phyloP scores from a whole-genome alignment of 1,284 basidiomycete genomes.

The Austroboletus rostrupii region DNA sequence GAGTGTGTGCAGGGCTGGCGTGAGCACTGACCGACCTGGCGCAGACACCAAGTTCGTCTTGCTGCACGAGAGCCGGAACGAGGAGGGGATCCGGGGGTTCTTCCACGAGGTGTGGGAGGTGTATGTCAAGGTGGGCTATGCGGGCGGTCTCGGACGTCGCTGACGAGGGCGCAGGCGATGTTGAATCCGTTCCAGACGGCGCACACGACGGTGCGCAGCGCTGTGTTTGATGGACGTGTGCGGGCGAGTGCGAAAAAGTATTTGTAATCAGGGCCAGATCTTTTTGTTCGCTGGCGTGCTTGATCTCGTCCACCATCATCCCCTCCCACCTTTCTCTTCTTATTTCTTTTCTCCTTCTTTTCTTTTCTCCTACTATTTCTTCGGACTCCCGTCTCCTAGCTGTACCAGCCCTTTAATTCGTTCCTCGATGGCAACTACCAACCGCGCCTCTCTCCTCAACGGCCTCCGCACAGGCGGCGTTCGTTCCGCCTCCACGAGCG shows the following conservation, averaged over 20 bases:
- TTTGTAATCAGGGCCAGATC: conserved; percentile 39
- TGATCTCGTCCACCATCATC: conserved; percentile 9
- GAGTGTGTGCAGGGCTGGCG: conserved; percentile 31
- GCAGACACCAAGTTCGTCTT: conserved; percentile 88
- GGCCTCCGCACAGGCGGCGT: conserved; percentile 84
- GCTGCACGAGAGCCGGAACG: conserved; percentile 91
- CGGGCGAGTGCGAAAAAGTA: conserved; percentile 84
- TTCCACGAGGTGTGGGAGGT: conserved; percentile 93
- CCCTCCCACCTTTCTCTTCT: neutral
- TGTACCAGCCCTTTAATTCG: conserved; percentile 34
- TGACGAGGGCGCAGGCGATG: conserved; percentile 54
- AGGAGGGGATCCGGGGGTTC: conserved; percentile 89
- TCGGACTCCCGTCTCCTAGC: conserved; percentile 25
- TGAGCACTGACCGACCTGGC: conserved; percentile 9
- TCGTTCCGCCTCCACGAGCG: conserved; percentile 57
- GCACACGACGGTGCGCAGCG: conserved; percentile 77
- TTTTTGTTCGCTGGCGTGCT: conserved; percentile 18
- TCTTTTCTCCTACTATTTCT: conserved; percentile 17
- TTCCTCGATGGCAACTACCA: conserved; percentile 49
- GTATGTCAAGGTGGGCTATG: conserved; percentile 78
- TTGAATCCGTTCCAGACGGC: conserved; percentile 92
- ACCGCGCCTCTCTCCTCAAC: conserved; percentile 76
- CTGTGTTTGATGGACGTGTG: conserved; percentile 78
- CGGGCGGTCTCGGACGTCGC: neutral
- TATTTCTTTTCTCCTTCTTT: neutral